These are phyloP conservation scores for Pseudotsuga menziesii DNA, from an alignment of 75 land plant species.

Conservation along the genomic window DNA sequence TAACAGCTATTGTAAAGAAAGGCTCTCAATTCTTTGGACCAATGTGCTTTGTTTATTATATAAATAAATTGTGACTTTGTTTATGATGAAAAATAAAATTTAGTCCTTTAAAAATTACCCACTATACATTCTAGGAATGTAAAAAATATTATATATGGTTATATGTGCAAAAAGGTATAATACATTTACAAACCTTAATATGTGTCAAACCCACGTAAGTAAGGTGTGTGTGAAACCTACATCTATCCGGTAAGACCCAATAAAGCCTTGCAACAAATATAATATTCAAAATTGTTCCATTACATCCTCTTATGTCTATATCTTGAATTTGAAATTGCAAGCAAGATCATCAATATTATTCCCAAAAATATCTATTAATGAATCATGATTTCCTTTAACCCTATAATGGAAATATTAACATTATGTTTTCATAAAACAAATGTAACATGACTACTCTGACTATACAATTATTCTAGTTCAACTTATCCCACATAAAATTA, in stretches of 20 bases:
- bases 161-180: not conserved
- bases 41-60: too few species aligned
- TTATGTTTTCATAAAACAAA: not conserved
- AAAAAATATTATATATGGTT: not conserved
- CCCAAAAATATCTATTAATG: not conserved
- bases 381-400: not conserved
- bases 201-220: constrained; percentile 58
- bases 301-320: constrained; percentile 40
- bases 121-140: not conserved
- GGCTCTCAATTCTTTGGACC: too few species aligned
- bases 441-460: too few species aligned
- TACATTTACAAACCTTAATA: constrained; percentile 60
- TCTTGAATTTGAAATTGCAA: constrained; percentile 47
- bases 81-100: too few species aligned
- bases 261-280: constrained; percentile 87
- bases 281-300: constrained; percentile 76
- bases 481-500: too few species aligned
- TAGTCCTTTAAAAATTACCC: too few species aligned
- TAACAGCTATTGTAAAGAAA: too few species aligned
- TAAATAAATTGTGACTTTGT: too few species aligned
- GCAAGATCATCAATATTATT: not conserved
- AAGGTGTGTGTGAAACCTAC: constrained; percentile 53
- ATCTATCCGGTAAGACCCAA: too few species aligned
- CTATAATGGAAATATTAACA: not conserved
- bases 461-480: too few species aligned